A percentile compares a stretch with the other conserved stretches of the same genome.
These are phyloP conservation scores for Cutaneotrichosporon cyanovorans DNA, from an alignment of 1,284 basidiomycete genomes.

Conservation along the genomic window DNA sequence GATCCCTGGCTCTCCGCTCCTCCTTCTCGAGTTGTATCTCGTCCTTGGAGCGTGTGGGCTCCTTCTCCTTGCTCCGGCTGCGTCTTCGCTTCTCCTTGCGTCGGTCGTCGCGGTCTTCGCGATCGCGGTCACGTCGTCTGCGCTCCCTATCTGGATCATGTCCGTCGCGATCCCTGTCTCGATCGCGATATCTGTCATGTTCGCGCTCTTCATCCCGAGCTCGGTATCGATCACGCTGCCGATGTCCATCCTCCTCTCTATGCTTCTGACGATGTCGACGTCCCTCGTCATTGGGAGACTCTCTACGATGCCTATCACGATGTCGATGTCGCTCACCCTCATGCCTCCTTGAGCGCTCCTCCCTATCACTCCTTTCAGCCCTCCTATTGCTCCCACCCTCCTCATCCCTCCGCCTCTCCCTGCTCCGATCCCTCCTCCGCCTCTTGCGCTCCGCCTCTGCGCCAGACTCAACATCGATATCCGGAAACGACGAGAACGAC, in stretches of 20 bases:
- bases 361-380: no score
- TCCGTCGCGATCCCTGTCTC: not conserved
- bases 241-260: not conserved
- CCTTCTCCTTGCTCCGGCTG: not conserved
- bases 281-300: no score
- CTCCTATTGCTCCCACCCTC: no score
- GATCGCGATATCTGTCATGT: slow-evolving; percentile 1
- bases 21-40: slow-evolving; percentile 15
- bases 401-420: no score
- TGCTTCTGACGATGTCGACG: no score
- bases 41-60: slow-evolving; percentile 8
- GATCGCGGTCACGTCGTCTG: not conserved
- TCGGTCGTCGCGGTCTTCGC: not conserved
- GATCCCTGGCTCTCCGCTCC: slow-evolving; percentile 8
- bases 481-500: slow-evolving; percentile 18
- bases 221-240: not conserved
- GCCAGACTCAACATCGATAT: slow-evolving; percentile 4
- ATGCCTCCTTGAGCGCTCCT: no score
- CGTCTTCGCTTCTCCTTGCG: not conserved
- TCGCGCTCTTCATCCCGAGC: slow-evolving; percentile 1
- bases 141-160: slow-evolving; percentile 5
- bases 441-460: not conserved
- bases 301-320: no score
- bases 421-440: no score
- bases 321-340: no score